Evolutionary conservation across 2,329 filamentous ascomycete species (phyloP), one percentile per base, ranked within the genome.

Genomic region (Cryphonectria japonica): DNA sequence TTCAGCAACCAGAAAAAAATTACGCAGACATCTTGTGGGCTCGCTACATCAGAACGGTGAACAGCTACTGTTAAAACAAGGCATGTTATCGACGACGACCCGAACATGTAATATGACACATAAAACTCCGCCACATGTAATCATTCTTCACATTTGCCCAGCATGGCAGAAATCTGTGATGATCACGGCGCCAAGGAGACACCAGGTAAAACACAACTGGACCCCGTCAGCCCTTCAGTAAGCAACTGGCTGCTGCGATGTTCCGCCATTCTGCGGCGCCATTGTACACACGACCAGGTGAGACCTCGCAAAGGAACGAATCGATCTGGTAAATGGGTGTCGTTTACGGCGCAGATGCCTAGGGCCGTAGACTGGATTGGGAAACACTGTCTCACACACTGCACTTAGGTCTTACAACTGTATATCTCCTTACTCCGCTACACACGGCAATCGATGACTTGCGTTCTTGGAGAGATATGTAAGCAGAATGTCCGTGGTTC

Each of bases 261-360:
- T 32, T 59, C 54, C 54, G 54, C 54, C 26, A 32, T 59, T 32
- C 54, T 59, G 54, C 26, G 6, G 54, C 26, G 29, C 3, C 26
- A 32, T 16, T 59, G 54, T 59, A 59, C 54, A 59, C 26, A 59
- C 7, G 2, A 22, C 2, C 1, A 32, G 54, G 13, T 59, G 29
- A 8, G 26, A 59, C 54, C 26, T 59, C 54, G 54, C 54, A 19
- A 59, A 59, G 54, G 54, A 32, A 59, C 54, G 54, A 59, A 59
- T 59, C 26, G 54, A 59, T 59, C 14, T 59, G 14, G 14, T 6
- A 32, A 32, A 59, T 29, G 26, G 1, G 26, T 57, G 11, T 29
- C n/a, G 11, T 59, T 19, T 19, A 57, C 16, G 14, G 26, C 26
- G 26, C 29, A 19, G 29, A 32, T 26, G 29, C 26, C 26, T 59